Base-by-base conservation (phyloP, 2,329 filamentous ascomycete species). In the Colletotrichum camelliae region DNA sequence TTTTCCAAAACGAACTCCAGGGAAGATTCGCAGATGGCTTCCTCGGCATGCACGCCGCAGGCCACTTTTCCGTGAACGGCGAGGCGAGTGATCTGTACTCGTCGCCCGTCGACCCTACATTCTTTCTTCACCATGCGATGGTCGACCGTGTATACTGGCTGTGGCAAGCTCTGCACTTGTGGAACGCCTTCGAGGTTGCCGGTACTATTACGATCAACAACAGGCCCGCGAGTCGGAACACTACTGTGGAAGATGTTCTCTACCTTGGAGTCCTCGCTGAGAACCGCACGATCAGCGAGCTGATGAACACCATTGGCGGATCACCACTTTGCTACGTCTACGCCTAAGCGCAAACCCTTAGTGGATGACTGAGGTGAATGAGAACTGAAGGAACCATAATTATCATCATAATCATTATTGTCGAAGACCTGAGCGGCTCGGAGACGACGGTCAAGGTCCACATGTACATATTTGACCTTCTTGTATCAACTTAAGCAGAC, bases 31-130 rank as follows among this genome's bases (percentile, higher is more conserved):
- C 55, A 1, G 70, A 72, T 7, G 39, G 39, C 18, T 72, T 72
- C n/a, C 64, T 83, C 60, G 84, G 84, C 27, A 81, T 87, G 16
- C 86, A 85, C 72, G 81, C 81, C 5, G 84, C 80, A 1, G 85
- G 85, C 1, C 86, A 87, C 77, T 86, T 83, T 77, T 81, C 82
- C 27, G 80, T 87, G 1, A 82, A 82, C 3, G 84, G 84, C 27
- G 84, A 85, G 39, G 84, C 81, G n/a, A 67, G 68, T 18, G 83
- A 85, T 70, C 78, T 81, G 12, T 83, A 78, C 76, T 78, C 78
- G 18, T 83, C 82, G 10, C 79, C 80, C 27, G 80, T 79, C 9
- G 81, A 84, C 48, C 82, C 81, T 2, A 78, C 77, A 9, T 81
- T 82, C 75, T 81, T 77, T 39, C 69, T 80, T 4, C 81, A 81